Percentiles rank a stretch among this genome's conserved stretches.
These are phyloP conservation scores for Phytophthora pisi DNA, from an alignment of 352 stramenopile species.

Conservation along the genomic window DNA sequence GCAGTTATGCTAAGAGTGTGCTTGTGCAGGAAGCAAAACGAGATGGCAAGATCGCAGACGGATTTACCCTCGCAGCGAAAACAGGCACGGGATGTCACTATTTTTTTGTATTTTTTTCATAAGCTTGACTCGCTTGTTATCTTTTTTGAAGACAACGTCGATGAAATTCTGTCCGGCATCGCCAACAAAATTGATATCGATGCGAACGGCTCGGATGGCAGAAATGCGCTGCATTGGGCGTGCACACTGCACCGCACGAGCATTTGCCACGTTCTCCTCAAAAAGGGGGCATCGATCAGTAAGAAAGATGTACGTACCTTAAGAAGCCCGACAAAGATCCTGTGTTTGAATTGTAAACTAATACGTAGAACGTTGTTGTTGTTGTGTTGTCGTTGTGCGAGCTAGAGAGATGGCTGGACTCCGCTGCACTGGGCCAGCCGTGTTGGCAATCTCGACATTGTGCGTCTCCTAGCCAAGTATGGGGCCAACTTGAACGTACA, in stretches of 20 bases:
- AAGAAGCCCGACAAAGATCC: neutral
- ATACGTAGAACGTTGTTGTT: neutral
- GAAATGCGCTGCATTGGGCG: slow-evolving; percentile 83
- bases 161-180: slow-evolving; percentile 72
- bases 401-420: slow-evolving; percentile 76
- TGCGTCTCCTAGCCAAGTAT: slow-evolving; percentile 80
- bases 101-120: neutral
- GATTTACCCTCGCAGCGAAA: slow-evolving; percentile 79
- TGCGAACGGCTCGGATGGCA: slow-evolving; percentile 71
- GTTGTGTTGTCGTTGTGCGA: neutral
- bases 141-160: slow-evolving; percentile 63
- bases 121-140: neutral
- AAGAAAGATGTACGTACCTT: slow-evolving; percentile 67
- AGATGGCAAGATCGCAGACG: slow-evolving; percentile 54
- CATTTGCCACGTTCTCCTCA: slow-evolving; percentile 83
- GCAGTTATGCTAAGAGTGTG: neutral
- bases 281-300: slow-evolving; percentile 77
- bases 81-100: slow-evolving; percentile 35
- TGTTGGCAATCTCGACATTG: slow-evolving; percentile 74
- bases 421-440: slow-evolving; percentile 80
- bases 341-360: neutral
- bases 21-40: slow-evolving; percentile 44
- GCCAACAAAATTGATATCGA: slow-evolving; percentile 80
- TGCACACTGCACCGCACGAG: slow-evolving; percentile 77
- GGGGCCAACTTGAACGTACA: slow-evolving; percentile 75